Base-by-base conservation (phyloP, 495 filamentous ascomycete genomes). In the Chaetomium fimeti region DNA sequence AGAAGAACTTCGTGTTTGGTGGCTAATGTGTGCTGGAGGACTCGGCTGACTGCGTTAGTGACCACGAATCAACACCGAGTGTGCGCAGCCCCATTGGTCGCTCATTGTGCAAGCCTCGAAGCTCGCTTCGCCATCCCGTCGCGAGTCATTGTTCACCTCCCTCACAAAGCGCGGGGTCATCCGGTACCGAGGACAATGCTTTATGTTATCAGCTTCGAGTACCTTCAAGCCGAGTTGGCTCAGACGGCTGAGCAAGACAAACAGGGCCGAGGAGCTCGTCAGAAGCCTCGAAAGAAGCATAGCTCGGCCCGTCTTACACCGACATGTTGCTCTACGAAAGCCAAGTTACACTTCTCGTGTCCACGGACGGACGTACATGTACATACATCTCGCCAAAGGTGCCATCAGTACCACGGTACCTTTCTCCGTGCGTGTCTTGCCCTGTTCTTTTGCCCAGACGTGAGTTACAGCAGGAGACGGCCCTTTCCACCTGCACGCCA, bases 401-500 rank as follows among this genome's bases (percentile, higher is more conserved):
- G 5, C 43, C 43, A 49, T 24, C 3, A 49, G 24, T 29, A 27
- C 15, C 51, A 42, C 32, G 13, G 52, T 55, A 20, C 52, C 25
- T 42, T 9, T 29, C 45, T 16, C 29, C 6, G 56, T 47, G 56
- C 16, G 15, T 59, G 25, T 8, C 25, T 28, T 5, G 16, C 42
- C 20, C 24, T 48, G 29, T 22, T 47, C 3, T n/a, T 36, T 11
- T 36, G 32, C 12, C 12, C 32, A 36, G 7, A 5, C 32, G 1
- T 11, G 32, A 36, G 32, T 36, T 11, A 18, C 40, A 29, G 57
- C 57, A 59, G 25, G 57, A 42, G 38, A 48, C 25, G 25, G 24
- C 15, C 13, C 54, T 47, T 52, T 40, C 28, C 28, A 40, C 43
- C 51, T 60, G 58, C 58, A 36, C 43, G 42, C 45, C 58, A 51